Percentiles rank a stretch among this genome's conserved stretches.
Conservation (phyloP, 352 stramenopile genomes). For the Globisporangium solare region DNA sequence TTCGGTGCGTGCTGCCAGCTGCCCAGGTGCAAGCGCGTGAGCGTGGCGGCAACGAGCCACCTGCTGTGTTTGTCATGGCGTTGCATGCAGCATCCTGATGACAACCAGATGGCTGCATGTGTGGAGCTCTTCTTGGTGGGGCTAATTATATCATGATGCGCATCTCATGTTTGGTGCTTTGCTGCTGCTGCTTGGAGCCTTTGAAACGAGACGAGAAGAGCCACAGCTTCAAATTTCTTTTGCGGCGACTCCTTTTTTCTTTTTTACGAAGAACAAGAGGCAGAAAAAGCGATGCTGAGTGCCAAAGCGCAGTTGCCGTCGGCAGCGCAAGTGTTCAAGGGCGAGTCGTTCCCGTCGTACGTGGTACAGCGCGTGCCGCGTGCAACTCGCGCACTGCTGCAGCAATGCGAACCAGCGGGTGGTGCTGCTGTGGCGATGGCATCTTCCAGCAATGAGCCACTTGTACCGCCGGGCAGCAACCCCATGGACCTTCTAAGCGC, state of each 20-base stretch:
- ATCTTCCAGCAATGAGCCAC: too few species aligned
- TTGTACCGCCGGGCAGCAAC: too few species aligned
- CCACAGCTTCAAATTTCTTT: not conserved
- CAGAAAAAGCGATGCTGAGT: not conserved
- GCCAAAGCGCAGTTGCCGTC: not conserved
- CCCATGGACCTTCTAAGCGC: not conserved
- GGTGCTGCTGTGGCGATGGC: too few species aligned
- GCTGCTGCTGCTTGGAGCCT: not conserved
- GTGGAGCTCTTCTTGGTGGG: too few species aligned
- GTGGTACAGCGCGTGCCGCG: conserved; percentile 30
- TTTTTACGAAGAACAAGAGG: not conserved
- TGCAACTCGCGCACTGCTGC: not conserved
- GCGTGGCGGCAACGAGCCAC: too few species aligned
- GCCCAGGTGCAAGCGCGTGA: too few species aligned
- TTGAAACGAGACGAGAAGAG: not conserved
- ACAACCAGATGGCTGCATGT: too few species aligned
- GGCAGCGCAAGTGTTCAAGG: conserved; percentile 33
- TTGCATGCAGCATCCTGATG: too few species aligned
- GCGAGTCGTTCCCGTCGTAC: conserved; percentile 58
- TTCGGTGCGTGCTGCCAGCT: too few species aligned
- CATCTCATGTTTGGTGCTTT: not conserved
- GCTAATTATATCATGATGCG: not conserved
- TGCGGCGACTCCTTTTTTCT: not conserved
- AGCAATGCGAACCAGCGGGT: not conserved
- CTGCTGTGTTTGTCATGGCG: too few species aligned